Base-by-base conservation (phyloP, 1,139 yeast species). In the Candida mesenterica region DNA sequence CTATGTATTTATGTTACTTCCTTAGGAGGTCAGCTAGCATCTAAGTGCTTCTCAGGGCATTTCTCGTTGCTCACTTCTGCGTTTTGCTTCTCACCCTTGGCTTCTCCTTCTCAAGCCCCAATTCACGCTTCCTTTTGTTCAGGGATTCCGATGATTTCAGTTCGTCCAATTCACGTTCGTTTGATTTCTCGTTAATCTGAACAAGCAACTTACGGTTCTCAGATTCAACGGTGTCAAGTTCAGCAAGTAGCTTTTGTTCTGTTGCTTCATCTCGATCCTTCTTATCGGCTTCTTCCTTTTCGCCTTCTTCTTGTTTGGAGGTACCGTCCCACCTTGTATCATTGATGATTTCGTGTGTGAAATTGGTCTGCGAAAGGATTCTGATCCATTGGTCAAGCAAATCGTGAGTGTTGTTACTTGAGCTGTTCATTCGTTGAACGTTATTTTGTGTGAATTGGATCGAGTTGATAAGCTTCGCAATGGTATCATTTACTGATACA, bases 301-400 rank as follows among this genome's bases (percentile, higher is more conserved):
- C 60, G 17, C 53, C 57, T 7, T 39, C 41, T 12, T 42, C 57
- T 1, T 32, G 31, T 10, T 37, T 42, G 31, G 41, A 42, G 14
- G 44, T 40, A 3, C 63, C 66, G 18, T 59, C 50, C 74, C 75
- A 68, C 22, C 51, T 51, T 1, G 59, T 52, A 39, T 62, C 62
- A 42, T 53, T 57, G 24, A 61, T 53, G 31, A 59, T 57, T 36
- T 67, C 66, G 24, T 56, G 59, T 4, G 75, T 70, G 46, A 67
- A 68, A 37, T 61, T 64, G 9, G 76, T 64, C 44, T 72, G 77
- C 19, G 74, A 65, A 20, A 72, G 52, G 30, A 72, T 72, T 32
- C 65, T 57, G 24, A 66, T 61, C 77, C 77, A 72, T 41, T 69
- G 67, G 31, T 63, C 67, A 32, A 72, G 54, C 22, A 72, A 52